Conservation (phyloP, 2,329 filamentous ascomycete species). For the Ophiostoma populinum region DNA sequence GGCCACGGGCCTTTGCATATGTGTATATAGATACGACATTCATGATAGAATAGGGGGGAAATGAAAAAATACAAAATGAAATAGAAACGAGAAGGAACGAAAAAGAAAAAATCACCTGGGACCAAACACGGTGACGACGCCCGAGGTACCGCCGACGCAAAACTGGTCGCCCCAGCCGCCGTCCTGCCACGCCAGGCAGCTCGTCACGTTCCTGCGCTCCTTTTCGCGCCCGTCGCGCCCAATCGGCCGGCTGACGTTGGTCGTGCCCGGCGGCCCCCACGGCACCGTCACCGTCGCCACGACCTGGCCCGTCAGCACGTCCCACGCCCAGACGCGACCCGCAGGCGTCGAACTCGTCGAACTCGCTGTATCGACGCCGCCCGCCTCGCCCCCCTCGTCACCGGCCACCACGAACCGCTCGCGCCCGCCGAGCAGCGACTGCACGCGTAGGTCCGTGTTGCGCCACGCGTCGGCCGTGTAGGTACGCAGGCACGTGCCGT, state of each 20-base stretch:
- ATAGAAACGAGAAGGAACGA: no score
- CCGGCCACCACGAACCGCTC: conserved; percentile 69
- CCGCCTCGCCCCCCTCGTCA: conserved; percentile 42
- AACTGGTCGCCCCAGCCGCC: conserved; percentile 46
- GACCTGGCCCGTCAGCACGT: conserved; percentile 56
- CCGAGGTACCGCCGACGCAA: conserved; percentile 47
- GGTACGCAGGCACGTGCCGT: conserved; percentile 54
- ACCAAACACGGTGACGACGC: conserved; percentile 47
- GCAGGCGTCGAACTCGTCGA: conserved; percentile 20
- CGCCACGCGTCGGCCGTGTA: conserved; percentile 41
- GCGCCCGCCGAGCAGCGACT: conserved; percentile 55
- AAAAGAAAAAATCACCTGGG: background rate
- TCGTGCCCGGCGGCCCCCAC: conserved; percentile 29
- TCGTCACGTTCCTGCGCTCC: conserved; percentile 40
- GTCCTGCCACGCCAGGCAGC: conserved; percentile 45
- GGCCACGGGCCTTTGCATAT: no score
- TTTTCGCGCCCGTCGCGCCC: conserved; percentile 44
- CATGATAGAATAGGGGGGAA: no score
- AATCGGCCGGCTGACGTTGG: conserved; percentile 30
- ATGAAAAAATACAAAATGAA: no score
- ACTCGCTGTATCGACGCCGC: conserved; percentile 14
- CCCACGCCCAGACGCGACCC: conserved; percentile 64
- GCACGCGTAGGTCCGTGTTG: conserved; percentile 58
- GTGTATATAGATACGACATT: no score
- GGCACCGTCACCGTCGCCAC: conserved; percentile 43